phyloP scores from a whole-genome alignment of 306 rosid genomes.

The Fagus crenata region DNA sequence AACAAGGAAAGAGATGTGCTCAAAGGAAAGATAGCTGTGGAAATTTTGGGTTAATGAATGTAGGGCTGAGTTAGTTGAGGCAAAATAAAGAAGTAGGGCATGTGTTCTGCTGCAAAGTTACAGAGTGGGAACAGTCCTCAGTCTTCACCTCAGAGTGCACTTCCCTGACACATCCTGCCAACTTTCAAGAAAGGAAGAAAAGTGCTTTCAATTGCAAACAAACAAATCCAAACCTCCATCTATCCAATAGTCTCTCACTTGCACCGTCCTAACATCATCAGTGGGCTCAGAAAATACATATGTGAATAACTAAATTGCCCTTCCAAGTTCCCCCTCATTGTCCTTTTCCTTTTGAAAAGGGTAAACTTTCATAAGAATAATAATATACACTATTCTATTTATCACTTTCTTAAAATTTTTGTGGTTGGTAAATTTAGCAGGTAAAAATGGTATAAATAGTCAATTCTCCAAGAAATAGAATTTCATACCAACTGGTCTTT shows the following conservation, averaged over 20 bases:
- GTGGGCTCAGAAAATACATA: neutral
- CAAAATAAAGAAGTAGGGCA: constrained; percentile 48
- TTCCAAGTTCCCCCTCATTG: neutral
- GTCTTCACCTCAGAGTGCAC: constrained; percentile 73
- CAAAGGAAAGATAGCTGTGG: constrained; percentile 30
- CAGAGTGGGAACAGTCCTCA: constrained; percentile 59
- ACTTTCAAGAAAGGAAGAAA: constrained; percentile 33
- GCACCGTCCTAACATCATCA: constrained; percentile 36
- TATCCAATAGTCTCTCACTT: constrained; percentile 49
- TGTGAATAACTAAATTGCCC: too few relatives aligned
- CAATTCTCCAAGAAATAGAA: too few relatives aligned
- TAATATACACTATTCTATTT: too few relatives aligned
- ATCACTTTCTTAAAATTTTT: too few relatives aligned
- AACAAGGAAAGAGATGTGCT: constrained; percentile 45
- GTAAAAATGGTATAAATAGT: too few relatives aligned
- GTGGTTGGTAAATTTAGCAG: too few relatives aligned
- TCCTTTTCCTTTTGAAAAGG: neutral
- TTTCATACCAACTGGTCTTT: too few relatives aligned
- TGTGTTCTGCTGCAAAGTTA: constrained; percentile 66
- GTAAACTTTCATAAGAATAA: neutral
- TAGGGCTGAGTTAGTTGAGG: constrained; percentile 55
- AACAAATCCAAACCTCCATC: constrained; percentile 52
- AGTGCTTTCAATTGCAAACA: constrained; percentile 66
- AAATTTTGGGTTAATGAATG: constrained; percentile 49
- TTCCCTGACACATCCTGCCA: constrained; percentile 57